Base-by-base conservation (phyloP, 768 basidiomycete species). In the Filobasidium floriforme region DNA sequence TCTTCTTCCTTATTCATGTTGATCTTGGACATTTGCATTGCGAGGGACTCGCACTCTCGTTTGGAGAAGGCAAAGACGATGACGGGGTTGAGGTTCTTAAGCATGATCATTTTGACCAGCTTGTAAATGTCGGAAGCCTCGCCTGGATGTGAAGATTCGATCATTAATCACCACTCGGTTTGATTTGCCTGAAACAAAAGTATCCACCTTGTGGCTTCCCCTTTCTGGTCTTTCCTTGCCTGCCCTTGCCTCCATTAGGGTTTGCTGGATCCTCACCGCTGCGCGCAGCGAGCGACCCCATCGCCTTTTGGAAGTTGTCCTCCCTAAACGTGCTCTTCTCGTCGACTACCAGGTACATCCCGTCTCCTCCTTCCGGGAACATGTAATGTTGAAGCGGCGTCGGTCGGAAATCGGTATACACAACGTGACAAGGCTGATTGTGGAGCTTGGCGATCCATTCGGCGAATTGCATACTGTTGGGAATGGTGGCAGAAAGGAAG, bases 391-490 rank as follows among this genome's bases (percentile, higher is more conserved):
- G 96, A 9, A 99, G 81, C 0, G 96, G 96, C 0, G 96, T 99
- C 1, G 96, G 96, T 41, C 96, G 88, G 81, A 97, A 98, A 80
- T 99, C 92, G 67, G 96, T 99, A 78, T 98, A 99, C 46, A 99
- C 93, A 76, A 99, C 91, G 75, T 99, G 96, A 78, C 96, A 98
- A 0, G 96, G 94, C 73, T 98, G 96, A 67, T 93, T 88, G 74
- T 98, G 96, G 0, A 89, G 90, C 76, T 91, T 89, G 82, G 89
- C 91, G 75, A 99, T 92, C 96, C 96, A 99, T 79, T 97, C 90
- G 29, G 94, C 92, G 72, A 99, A 99, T 76, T 99, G 91, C 90
- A 96, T 94, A 11, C 94, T 92, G 80, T 99, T 98, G 52, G 96
- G 96, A 62, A 99, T 98, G 18, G 96, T 99, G 68, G 96, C 94